A percentile compares a stretch with the other conserved stretches of the same genome.
These are phyloP conservation scores for Lolium multiflorum DNA, from an alignment of 176 grass and related monocot species.

Conservation along the genomic window DNA sequence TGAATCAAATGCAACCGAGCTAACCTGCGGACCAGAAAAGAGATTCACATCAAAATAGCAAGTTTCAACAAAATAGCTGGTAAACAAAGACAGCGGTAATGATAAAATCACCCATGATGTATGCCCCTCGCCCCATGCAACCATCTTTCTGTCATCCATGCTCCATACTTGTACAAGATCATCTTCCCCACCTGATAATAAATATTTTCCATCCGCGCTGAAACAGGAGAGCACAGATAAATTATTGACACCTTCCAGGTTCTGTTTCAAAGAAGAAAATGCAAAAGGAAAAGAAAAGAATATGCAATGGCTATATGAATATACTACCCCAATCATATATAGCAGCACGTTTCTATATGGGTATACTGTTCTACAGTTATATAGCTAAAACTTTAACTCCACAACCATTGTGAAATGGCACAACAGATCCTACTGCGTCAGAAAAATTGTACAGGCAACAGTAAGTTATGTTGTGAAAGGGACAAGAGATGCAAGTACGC, in stretches of 20 bases:
- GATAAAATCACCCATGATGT: slow-evolving; percentile 86
- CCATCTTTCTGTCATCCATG: slow-evolving; percentile 91
- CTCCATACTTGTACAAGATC: slow-evolving; percentile 99
- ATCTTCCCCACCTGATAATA: slow-evolving; percentile 93
- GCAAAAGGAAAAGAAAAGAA: neutral
- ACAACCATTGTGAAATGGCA: slow-evolving; percentile 1
- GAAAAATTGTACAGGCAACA: slow-evolving; percentile 14
- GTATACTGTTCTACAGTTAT: neutral
- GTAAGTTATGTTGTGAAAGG: slow-evolving; percentile 26
- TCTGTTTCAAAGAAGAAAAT: slow-evolving; percentile 5
- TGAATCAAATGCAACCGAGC: slow-evolving; percentile 89
- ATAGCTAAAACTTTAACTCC: neutral
- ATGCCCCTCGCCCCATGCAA: slow-evolving; percentile 95
- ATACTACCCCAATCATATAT: slow-evolving; percentile 22
- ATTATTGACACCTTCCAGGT: slow-evolving; percentile 30
- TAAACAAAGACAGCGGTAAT: slow-evolving; percentile 30
- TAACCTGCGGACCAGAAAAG: slow-evolving; percentile 70
- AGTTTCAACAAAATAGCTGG: slow-evolving; percentile 15
- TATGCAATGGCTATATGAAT: slow-evolving; percentile 2
- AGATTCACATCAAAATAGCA: slow-evolving; percentile 33
- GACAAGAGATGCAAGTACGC: neutral
- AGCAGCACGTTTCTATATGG: slow-evolving; percentile 3
- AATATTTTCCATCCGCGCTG: slow-evolving; percentile 87
- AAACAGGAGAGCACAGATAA: slow-evolving; percentile 34
- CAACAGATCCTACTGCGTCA: slow-evolving; percentile 26